phyloP scores from a whole-genome alignment of 75 land plant genomes.

The Cupressus sempervirens region DNA sequence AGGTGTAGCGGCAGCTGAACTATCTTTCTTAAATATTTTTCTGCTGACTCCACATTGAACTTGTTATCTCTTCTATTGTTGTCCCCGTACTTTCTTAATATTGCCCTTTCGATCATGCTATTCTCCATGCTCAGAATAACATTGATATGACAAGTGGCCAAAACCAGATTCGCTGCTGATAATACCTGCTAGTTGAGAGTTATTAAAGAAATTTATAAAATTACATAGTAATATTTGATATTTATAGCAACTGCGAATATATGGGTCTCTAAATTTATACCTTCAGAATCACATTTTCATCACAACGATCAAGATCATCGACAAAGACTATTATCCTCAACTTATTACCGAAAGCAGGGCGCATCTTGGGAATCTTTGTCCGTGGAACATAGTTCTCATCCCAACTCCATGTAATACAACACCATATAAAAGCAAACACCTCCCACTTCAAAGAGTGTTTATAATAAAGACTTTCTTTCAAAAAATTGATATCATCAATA shows the following conservation, averaged over 20 bases:
- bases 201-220: background rate
- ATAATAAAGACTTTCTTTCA: too few relatives aligned
- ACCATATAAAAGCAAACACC: background rate
- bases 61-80: background rate
- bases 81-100: background rate
- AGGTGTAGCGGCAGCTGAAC: too few relatives aligned
- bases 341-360: background rate
- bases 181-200: background rate
- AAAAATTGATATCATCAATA: too few relatives aligned
- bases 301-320: background rate
- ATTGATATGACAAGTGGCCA: too few relatives aligned
- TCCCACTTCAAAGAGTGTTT: background rate
- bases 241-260: background rate
- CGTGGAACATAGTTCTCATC: background rate
- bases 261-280: background rate
- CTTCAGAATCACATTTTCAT: background rate
- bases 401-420: background rate
- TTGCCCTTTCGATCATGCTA: background rate
- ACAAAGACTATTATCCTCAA: too few relatives aligned
- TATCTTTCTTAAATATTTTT: too few relatives aligned
- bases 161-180: background rate
- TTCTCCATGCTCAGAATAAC: too few relatives aligned
- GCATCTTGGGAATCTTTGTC: background rate
- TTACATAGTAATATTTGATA: background rate
- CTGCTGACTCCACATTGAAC: background rate